phyloP scores from a whole-genome alignment of 164 flowering plant species.

The Platanus orientalis region DNA sequence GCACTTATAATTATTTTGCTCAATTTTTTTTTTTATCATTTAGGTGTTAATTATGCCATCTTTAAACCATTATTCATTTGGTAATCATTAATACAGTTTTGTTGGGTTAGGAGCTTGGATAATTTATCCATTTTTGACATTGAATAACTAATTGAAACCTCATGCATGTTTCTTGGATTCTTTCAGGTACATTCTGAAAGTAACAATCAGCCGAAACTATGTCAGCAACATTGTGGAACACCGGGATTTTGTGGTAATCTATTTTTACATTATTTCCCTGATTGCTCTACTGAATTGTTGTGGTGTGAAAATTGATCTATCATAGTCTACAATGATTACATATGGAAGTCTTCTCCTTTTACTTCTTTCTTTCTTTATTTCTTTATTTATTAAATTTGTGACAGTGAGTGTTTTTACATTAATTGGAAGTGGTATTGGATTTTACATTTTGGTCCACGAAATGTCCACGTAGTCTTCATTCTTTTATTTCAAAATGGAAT shows the following conservation, averaged over 20 bases:
- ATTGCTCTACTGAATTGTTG: not conserved
- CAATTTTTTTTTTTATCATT: not conserved
- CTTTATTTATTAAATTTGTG: too few relatives aligned
- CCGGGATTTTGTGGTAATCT: constrained; percentile 61
- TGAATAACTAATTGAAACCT: not conserved
- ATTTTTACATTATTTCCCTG: not conserved
- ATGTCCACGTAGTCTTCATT: not conserved
- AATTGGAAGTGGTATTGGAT: not conserved
- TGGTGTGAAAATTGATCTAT: not conserved
- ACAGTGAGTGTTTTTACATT: not conserved
- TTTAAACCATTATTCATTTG: not conserved
- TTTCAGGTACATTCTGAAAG: constrained; percentile 64
- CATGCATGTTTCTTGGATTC: not conserved
- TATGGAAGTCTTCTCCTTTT: not conserved
- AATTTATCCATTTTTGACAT: not conserved
- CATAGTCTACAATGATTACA: not conserved
- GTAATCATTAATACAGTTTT: not conserved
- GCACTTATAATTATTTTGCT: too few relatives aligned
- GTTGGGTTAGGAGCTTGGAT: not conserved
- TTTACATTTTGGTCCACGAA: not conserved
- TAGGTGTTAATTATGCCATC: not conserved
- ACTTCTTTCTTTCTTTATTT: too few relatives aligned
- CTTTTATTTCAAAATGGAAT: too few relatives aligned
- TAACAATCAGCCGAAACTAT: constrained; percentile 64
- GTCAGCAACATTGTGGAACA: constrained; percentile 55